Base-by-base conservation (phyloP, 306 rosid species). In the Astragalus glycyphyllos region DNA sequence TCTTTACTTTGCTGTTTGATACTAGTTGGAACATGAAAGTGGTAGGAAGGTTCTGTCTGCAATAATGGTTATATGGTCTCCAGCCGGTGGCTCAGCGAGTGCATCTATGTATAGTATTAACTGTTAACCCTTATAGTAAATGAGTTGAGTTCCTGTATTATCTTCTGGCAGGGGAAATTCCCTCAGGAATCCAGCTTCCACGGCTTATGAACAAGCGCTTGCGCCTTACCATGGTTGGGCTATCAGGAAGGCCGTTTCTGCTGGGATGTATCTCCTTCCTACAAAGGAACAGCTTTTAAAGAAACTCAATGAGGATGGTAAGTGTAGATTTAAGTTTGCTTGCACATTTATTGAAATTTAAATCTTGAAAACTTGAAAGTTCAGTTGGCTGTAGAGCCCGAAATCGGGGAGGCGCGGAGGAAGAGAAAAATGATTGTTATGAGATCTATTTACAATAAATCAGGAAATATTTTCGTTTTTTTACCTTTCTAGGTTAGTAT, bases 171-270 rank as follows among this genome's bases (percentile, higher is more conserved):
- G 98, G 58, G 92, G 95, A 29, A 81, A 86, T 83, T 94, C 97
- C 37, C 84, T 90, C 46, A 90, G 66, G 82, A 89, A 75, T 87
- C 80, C 97, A 56, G 98, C 98, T 77, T 87, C 96, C 72, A 94
- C 83, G 80, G 95, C 98, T 65, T 94, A 94, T 12, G 84, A 86
- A 35, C 84, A 87, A 74, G 92, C 81, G 65, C 80, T 90, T 76
- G 95, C 96, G 56, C 95, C 96, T 29, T 77, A 94, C 77, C 98
- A 94, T 79, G 87, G 88, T 13, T 94, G 98, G 98, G 88, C 85
- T 11, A 90, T 94, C 75, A 84, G 96, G 82, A 91, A 80, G 79
- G 97, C 92, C 44, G 98, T 90, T 77, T 86, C 86, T 8, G 98
- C 89, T 7, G 98, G 97, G 79, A 87, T 94, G 98, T 94, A 87